A percentile compares a stretch with the other conserved stretches of the same genome.
Conservation (phyloP, 129 eudicot genomes). For the Flaveria brownii region DNA sequence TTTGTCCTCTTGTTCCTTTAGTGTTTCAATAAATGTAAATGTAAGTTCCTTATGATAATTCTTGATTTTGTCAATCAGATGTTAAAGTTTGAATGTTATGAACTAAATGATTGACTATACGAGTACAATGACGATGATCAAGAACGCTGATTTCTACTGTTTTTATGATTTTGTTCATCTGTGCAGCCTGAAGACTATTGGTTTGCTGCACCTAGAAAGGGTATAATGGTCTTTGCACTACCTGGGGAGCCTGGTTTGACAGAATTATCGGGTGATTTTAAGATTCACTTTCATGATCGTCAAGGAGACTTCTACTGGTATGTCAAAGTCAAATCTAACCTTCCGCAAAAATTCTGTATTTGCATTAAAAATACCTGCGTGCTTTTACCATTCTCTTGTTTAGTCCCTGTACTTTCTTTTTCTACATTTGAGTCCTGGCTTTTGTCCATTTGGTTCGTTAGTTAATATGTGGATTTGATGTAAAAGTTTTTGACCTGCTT, state of each 20-base stretch:
- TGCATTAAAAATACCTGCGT: neutral
- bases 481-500: neutral
- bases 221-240: slow-evolving; percentile 94
- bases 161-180: neutral
- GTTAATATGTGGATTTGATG: neutral
- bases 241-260: slow-evolving; percentile 99
- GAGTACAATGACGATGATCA: neutral
- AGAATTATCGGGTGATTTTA: slow-evolving; percentile 86
- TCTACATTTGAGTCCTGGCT: neutral
- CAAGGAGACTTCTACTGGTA: slow-evolving; percentile 99
- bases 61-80: neutral
- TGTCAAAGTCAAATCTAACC: slow-evolving; percentile 17
- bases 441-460: neutral
- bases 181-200: slow-evolving; percentile 95
- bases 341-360: neutral
- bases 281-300: slow-evolving; percentile 90
- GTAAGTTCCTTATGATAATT: neutral
- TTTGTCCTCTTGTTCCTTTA: neutral
- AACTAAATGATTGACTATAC: slow-evolving; percentile 15
- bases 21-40: neutral
- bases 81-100: neutral
- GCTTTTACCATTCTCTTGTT: neutral
- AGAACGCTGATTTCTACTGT: neutral
- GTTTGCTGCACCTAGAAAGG: slow-evolving; percentile 97
- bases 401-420: neutral